Evolutionary conservation across 2,329 filamentous ascomycete species (phyloP), one percentile per base, ranked within the genome.

Genomic region (Ascochyta koolunga): DNA sequence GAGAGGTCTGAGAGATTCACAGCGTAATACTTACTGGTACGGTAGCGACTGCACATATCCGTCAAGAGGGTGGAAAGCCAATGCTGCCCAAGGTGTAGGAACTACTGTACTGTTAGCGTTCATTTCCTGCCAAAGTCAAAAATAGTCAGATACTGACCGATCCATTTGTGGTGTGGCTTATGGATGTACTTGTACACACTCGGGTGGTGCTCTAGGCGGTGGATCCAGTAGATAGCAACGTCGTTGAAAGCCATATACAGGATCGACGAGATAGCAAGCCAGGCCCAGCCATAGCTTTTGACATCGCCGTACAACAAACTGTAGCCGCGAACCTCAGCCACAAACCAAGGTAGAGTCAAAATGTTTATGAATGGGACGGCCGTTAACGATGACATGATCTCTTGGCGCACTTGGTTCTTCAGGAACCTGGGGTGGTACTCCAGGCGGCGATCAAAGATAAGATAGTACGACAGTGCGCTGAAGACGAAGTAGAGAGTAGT

Each of bases 161-260:
- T 80, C 78, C 78, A 80, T 65, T 79, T 80, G 73, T 80, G 78
- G 54, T 80, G 78, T 59, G 78, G 77, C 70, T 80, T 80, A 67
- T 80, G 78, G 24, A 79, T 69, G 56, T 78, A 77, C 61, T 79
- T 79, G 74, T 80, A 80, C 36, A 80, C 52, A 24, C 72, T 73
- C 29, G 78, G 78, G 62, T 80, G 78, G 55, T 80, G 78, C 61
- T 78, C 75, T 15, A 77, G 64, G 35, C 78, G 76, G 59, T 80
- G 78, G 66, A 80, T 79, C 78, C 77, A 80, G 70, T 79, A 80
- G 62, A 80, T 80, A 58, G 65, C 64, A 22, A 80, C 64, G 56
- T 80, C 78, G 51, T 79, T 80, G 64, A 77, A 80, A 41, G 76
- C 47, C 72, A 79, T 77, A 72, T 78, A 80, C 25, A 80, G 61